phyloP scores from a whole-genome alignment of 129 eudicot genomes.

The Escallonia rubra region DNA sequence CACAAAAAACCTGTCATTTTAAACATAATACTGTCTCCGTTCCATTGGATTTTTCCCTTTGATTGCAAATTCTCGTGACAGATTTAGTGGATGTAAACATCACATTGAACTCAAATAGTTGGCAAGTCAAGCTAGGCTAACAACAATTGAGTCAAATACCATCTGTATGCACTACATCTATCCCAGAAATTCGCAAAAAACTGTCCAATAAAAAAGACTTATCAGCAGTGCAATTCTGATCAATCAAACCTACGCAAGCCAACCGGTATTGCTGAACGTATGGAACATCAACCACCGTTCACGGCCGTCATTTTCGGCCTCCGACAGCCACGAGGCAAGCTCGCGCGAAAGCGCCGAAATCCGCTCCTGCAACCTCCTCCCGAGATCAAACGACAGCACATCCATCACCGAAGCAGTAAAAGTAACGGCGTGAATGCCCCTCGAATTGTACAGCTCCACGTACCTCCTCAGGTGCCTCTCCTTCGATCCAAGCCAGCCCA shows the following conservation, averaged over 20 bases:
- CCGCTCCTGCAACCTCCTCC: slow-evolving; percentile 51
- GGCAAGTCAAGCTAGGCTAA: no score
- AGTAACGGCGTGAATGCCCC: slow-evolving; percentile 57
- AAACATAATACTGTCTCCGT: not conserved
- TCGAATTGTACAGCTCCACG: slow-evolving; percentile 60
- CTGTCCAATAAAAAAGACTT: no score
- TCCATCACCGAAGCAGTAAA: slow-evolving; percentile 63
- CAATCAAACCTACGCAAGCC: slow-evolving; percentile 80
- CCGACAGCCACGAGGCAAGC: slow-evolving; percentile 56
- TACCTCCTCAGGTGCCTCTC: slow-evolving; percentile 79
- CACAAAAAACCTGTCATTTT: not conserved
- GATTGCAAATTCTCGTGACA: no score
- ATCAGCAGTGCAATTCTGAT: not conserved
- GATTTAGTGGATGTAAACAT: no score
- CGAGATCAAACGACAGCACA: slow-evolving; percentile 71
- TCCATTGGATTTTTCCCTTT: no score
- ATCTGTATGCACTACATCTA: no score
- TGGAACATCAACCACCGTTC: slow-evolving; percentile 75
- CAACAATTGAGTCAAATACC: no score
- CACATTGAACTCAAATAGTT: no score
- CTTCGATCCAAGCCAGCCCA: slow-evolving; percentile 87
- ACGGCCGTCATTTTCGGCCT: slow-evolving; percentile 43
- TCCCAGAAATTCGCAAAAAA: no score
- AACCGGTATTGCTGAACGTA: slow-evolving; percentile 92
- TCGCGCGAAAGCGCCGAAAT: slow-evolving; percentile 39